Percentiles rank a stretch among this genome's conserved stretches.
phyloP scores from a whole-genome alignment of 768 basidiomycete species.

The Pisolithus microcarpus region DNA sequence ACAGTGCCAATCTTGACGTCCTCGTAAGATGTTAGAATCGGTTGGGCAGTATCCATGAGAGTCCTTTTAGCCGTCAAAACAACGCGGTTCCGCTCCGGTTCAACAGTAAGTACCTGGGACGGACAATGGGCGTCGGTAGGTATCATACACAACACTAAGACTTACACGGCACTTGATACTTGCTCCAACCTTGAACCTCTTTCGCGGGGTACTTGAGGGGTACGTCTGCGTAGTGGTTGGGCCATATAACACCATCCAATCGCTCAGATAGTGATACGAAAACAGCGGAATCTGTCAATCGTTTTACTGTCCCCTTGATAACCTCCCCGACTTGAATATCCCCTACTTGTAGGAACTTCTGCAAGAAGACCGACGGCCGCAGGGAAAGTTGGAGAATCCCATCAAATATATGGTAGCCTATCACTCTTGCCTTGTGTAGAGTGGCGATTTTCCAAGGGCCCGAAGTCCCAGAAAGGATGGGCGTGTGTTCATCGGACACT shows the following conservation, averaged over 20 bases:
- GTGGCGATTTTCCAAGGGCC: conserved; percentile 79
- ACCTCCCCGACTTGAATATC: conserved; percentile 83
- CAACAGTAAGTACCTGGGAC: conserved; percentile 69
- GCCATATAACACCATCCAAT: conserved; percentile 91
- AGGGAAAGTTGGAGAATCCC: conserved; percentile 85
- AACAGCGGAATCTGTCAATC: conserved; percentile 68
- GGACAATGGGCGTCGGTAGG: neutral
- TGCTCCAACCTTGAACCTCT: conserved; percentile 77
- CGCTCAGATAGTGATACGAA: conserved; percentile 84
- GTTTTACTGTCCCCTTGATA: conserved; percentile 84
- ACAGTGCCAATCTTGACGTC: conserved; percentile 66
- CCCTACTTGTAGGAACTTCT: conserved; percentile 75
- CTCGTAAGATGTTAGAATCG: conserved; percentile 56
- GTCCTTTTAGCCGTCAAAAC: conserved; percentile 88
- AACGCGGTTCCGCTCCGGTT: conserved; percentile 74
- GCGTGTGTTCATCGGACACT: conserved; percentile 84
- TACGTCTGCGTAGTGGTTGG: conserved; percentile 93
- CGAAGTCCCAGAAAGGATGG: conserved; percentile 58
- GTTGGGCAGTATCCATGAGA: conserved; percentile 72
- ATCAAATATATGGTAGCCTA: conserved; percentile 79
- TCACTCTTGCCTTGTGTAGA: conserved; percentile 78
- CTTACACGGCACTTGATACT: conserved; percentile 81
- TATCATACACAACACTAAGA: conserved; percentile 2
- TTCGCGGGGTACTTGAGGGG: conserved; percentile 87
- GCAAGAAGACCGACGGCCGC: conserved; percentile 73